Evolutionary conservation across 208 protist species (phyloP), one percentile per base, ranked within the genome.

Genomic region (Leishmania major): DNA sequence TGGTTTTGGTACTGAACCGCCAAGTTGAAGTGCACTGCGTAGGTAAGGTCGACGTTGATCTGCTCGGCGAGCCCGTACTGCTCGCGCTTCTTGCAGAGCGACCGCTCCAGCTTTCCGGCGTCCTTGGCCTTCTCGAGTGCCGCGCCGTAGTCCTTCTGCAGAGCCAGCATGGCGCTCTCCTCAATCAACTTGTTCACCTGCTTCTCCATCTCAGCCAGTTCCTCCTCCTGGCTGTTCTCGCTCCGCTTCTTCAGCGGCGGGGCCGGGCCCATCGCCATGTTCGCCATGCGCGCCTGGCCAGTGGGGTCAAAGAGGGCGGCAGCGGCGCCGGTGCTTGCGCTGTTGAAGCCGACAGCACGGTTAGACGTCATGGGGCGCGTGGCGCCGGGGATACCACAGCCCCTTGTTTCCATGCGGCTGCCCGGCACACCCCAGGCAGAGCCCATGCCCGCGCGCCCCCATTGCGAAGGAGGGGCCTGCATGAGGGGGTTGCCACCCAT

Each of bases 21-120:
- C 28, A 99, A 90, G 83, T 99, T 99, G 86, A 99, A 99, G 84
- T 98, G 94, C 31, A 99, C 97, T 13, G 97, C 93, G 84, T 98
- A 99, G 19, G 97, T 99, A 13, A 99, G 92, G 79, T 99, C 98
- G 51, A 98, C 89, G 88, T 99, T 99, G 88, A 98, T 98, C 84
- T 98, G 96, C 77, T 98, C 95, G 13, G 80, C 84, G 19, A 98
- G 89, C 40, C 91, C 87, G 51, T 93, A 88, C 86, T 98, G 85
- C 85, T 99, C 96, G 7, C 97, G 91, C 72, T 99, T 90, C 83
- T 97, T 97, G 82, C 93, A 93, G 59, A 99, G 88, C 75, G 90
- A 59, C 57, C 98, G 93, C 83, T 99, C 98, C 78, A 93, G 92
- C 90, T 99, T 98, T 57, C 89, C 95, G 4, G 97, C 96, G 72